phyloP scores from a whole-genome alignment of 2,329 filamentous ascomycete species.

The Aspergillus bombycis region DNA sequence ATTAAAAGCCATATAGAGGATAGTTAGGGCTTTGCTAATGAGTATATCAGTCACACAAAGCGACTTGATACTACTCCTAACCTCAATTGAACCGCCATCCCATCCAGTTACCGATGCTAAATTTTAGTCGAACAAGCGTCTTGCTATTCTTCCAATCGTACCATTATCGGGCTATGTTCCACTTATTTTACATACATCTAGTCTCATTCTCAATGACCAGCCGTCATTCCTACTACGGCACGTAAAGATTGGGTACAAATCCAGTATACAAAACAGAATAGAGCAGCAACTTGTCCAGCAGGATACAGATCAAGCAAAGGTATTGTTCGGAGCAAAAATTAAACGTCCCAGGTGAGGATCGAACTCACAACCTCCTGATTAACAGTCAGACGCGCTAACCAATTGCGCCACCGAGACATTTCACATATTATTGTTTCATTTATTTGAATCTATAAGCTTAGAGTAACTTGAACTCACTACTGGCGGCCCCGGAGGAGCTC shows the following conservation, averaged over 20 bases:
- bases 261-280: neutral
- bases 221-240: neutral
- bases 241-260: neutral
- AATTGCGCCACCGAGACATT: neutral
- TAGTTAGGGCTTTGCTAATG: no score
- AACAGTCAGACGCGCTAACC: neutral
- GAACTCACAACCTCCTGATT: neutral
- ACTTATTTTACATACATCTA: neutral
- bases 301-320: neutral
- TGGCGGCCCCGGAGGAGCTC: slow-evolving; percentile 62
- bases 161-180: neutral
- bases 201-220: neutral
- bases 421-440: accelerated
- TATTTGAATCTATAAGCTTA: neutral
- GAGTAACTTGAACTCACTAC: neutral
- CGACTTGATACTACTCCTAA: no score
- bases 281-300: neutral
- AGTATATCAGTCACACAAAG: no score
- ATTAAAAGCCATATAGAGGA: no score
- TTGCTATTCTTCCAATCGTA: neutral
- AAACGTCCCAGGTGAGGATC: neutral
- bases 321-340: neutral
- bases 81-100: no score
- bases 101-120: no score
- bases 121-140: no score